These are phyloP conservation scores for Diacronema lutheri DNA, from an alignment of 78 protist species.

Conservation along the genomic window DNA sequence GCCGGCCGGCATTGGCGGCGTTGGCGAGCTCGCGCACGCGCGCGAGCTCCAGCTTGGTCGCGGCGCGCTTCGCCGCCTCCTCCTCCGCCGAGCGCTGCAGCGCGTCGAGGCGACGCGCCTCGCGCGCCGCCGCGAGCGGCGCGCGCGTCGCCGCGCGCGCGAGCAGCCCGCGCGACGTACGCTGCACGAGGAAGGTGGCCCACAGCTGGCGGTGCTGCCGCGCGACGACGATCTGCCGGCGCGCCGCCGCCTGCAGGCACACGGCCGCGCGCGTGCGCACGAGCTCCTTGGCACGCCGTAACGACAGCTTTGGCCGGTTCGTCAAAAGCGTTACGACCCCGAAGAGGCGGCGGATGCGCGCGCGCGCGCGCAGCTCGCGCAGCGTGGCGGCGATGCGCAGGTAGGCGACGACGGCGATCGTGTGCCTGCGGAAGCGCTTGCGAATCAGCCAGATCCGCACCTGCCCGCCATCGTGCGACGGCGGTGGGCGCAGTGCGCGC, in stretches of 20 bases:
- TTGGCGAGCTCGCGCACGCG: not conserved
- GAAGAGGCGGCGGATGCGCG: not conserved
- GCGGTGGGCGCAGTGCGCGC: too few relatives aligned
- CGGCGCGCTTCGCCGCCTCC: not conserved
- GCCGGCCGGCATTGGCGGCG: not conserved
- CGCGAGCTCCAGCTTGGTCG: not conserved
- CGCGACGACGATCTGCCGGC: not conserved
- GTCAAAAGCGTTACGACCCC: not conserved
- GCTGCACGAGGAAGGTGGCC: not conserved
- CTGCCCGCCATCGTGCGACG: too few relatives aligned
- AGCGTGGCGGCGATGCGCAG: not conserved
- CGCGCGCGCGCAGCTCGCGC: not conserved
- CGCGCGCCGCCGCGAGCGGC: not conserved
- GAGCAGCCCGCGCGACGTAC: not conserved
- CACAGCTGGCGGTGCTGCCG: not conserved
- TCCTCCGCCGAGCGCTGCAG: not conserved
- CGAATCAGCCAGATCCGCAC: not conserved
- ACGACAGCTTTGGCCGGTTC: not conserved
- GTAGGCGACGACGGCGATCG: constrained; percentile 3
- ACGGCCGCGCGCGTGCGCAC: not conserved
- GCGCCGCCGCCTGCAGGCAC: not conserved
- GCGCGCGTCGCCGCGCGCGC: not conserved
- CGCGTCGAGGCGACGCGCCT: not conserved
- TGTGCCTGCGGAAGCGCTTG: constrained; percentile 15
- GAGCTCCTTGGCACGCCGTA: not conserved